A percentile compares a stretch with the other conserved stretches of the same genome.
These are phyloP conservation scores for Patellaria atrata DNA, from an alignment of 495 filamentous ascomycete genomes.

Conservation along the genomic window DNA sequence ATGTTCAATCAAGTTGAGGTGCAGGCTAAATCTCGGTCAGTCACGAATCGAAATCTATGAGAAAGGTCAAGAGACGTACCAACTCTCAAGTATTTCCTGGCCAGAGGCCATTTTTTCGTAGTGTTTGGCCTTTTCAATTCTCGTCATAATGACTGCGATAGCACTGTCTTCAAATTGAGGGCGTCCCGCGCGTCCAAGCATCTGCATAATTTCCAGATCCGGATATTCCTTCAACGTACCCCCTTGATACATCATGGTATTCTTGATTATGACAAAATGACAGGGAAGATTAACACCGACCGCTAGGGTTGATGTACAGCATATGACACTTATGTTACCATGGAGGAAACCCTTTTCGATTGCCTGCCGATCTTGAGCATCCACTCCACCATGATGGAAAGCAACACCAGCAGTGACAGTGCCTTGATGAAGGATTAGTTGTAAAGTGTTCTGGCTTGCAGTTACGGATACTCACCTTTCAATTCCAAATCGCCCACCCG, in stretches of 20 bases:
- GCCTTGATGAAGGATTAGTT: slow-evolving; percentile 27
- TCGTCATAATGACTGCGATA: slow-evolving; percentile 76
- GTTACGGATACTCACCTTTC: slow-evolving; percentile 28
- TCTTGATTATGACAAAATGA: slow-evolving; percentile 85
- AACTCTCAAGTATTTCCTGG: slow-evolving; percentile 72
- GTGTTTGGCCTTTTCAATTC: slow-evolving; percentile 45
- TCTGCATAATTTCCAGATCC: slow-evolving; percentile 94
- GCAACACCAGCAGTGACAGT: slow-evolving; percentile 60
- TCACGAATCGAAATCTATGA: too few species aligned
- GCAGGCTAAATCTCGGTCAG: slow-evolving; percentile 37
- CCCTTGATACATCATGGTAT: slow-evolving; percentile 60
- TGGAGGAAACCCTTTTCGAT: slow-evolving; percentile 62
- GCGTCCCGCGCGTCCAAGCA: slow-evolving; percentile 85
- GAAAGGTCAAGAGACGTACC: slow-evolving; percentile 26
- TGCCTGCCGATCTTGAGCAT: slow-evolving; percentile 49
- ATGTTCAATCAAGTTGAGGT: slow-evolving; percentile 80
- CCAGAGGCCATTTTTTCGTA: slow-evolving; percentile 81
- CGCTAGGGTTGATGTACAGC: slow-evolving; percentile 87
- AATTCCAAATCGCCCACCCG: slow-evolving; percentile 51
- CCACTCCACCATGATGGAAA: slow-evolving; percentile 87
- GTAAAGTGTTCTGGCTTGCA: too few species aligned
- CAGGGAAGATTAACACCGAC: slow-evolving; percentile 91
- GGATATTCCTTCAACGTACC: slow-evolving; percentile 59
- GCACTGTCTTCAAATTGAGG: slow-evolving; percentile 86
- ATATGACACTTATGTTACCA: slow-evolving; percentile 74